Conservation (phyloP, 306 rosid species). For the Mimosa pudica region DNA sequence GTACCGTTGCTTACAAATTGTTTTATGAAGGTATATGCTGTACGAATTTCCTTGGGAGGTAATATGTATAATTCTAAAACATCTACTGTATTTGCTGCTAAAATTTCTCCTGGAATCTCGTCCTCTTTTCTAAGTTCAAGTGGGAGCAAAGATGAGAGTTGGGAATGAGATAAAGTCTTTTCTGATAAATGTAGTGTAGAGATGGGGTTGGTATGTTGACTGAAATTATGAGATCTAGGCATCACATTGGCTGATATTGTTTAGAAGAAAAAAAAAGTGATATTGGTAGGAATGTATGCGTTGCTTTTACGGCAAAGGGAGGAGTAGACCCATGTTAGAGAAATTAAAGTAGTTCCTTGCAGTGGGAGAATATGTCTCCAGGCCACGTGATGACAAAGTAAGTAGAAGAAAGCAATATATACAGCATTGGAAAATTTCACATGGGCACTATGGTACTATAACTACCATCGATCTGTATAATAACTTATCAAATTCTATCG, state of each 20-base stretch:
- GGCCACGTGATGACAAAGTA: background rate
- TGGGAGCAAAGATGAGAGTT: too few relatives aligned
- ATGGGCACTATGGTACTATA: background rate
- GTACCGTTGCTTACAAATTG: too few relatives aligned
- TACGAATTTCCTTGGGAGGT: too few relatives aligned
- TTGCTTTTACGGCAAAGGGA: slow-evolving; percentile 18
- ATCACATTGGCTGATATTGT: background rate
- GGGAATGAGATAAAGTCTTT: too few relatives aligned
- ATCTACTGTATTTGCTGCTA: too few relatives aligned
- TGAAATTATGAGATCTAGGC: background rate
- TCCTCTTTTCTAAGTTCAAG: too few relatives aligned
- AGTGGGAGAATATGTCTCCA: background rate
- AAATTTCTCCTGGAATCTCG: too few relatives aligned
- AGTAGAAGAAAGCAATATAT: background rate
- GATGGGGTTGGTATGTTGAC: background rate
- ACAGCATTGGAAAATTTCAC: background rate
- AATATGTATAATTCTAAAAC: too few relatives aligned
- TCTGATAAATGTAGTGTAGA: too few relatives aligned
- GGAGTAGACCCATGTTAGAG: background rate
- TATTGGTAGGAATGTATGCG: background rate
- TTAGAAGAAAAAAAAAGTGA: background rate
- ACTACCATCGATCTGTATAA: background rate
- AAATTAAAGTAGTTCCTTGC: background rate
- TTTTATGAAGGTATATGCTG: too few relatives aligned
- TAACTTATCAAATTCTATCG: too few relatives aligned